Base-by-base conservation (phyloP, 495 filamentous ascomycete genomes). In the Penicillium canescens region DNA sequence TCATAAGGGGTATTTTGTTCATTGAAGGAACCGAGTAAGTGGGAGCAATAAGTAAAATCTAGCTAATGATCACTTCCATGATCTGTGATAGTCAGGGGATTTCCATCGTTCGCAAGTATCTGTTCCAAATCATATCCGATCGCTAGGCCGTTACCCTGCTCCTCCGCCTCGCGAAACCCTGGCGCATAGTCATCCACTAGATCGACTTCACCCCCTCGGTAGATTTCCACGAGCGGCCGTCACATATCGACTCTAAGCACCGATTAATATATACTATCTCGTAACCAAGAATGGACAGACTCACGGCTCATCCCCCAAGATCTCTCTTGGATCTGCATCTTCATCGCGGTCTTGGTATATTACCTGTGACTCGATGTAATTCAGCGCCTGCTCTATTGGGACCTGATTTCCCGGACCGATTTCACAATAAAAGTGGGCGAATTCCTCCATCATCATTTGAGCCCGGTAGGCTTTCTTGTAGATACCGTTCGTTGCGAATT, bases 271-370 rank as follows among this genome's bases (percentile, higher is more conserved):
- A 33, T 26, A 52, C 31, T 12, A 39, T 28, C 16, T 23, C 28
- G 14, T 42, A 11, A 26, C 37, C 11, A 42, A 28, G 38, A 14
- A 42, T n/a, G 16, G 31, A 21, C 42, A 38, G 31, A 54, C 51
- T 46, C 42, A 54, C 51, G 51, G 42, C 35, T 54, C 42, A 46
- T 46, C 51, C 24, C 46, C 51, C 34, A 54, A 54, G 16, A 54
- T 46, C 26, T 43, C 6, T 24, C 45, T 40, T 20, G 42, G 51
- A 33, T 54, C 42, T 34, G 16, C 18, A 40, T 54, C 16, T 36
- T 54, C 35, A 13, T 36, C 14, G 34, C 20, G 34, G 35, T 48
- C 18, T 23, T 28, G 6, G 37, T 39, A 39, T 10, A 39, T 39
- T 39, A 10, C 37, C 37, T 6, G 37, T 9, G 6, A 13, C 35